phyloP scores from a whole-genome alignment of 345 rosid genomes.

The Arabidopsis suecica region DNA sequence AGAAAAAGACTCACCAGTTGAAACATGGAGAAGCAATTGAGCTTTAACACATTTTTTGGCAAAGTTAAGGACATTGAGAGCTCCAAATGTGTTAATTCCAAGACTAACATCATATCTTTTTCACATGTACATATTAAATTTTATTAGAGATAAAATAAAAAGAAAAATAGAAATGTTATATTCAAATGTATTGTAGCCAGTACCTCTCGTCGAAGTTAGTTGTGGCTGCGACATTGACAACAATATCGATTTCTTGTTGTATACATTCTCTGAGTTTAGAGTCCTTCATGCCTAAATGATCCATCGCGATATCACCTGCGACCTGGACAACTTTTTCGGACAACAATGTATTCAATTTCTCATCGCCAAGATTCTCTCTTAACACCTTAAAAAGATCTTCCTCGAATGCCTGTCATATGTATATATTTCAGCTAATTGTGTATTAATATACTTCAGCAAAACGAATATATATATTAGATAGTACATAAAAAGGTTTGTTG shows the following conservation, averaged over 20 bases:
- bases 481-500: conserved; percentile 8
- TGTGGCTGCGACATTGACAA: conserved; percentile 47
- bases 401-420: conserved; percentile 27
- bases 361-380: conserved; percentile 38
- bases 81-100: conserved; percentile 64
- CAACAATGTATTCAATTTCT: conserved; percentile 11
- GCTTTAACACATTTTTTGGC: conserved; percentile 59
- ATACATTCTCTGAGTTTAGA: conserved; percentile 32
- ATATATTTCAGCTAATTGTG: not conserved
- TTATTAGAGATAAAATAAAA: not conserved
- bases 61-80: conserved; percentile 58
- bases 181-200: not conserved
- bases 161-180: not conserved
- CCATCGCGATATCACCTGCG: conserved; percentile 35
- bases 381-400: conserved; percentile 38
- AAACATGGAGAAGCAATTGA: conserved; percentile 56
- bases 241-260: conserved; percentile 37
- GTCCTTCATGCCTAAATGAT: conserved; percentile 34
- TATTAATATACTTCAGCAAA: not conserved
- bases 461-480: not conserved
- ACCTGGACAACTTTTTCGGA: conserved; percentile 34
- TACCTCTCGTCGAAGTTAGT: conserved; percentile 49
- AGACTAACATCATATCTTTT: no score
- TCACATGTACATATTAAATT: not conserved
- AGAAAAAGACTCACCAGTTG: conserved; percentile 38